A percentile compares a stretch with the other conserved stretches of the same genome.
These are phyloP conservation scores for Colletotrichum sp. DNA, from an alignment of 2,329 filamentous ascomycete species.

Conservation along the genomic window DNA sequence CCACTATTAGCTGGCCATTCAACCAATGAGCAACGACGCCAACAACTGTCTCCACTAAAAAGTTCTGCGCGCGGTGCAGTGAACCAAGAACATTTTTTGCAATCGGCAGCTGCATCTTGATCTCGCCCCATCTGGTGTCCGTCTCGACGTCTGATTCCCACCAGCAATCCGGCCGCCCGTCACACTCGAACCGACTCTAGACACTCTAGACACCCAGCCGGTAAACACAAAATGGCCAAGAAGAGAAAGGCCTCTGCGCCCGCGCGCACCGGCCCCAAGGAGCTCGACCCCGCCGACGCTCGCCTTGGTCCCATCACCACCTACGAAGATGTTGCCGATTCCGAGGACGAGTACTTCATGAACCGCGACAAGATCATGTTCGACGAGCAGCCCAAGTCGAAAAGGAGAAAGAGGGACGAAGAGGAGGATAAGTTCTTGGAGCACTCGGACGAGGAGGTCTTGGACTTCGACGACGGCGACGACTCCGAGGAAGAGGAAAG, in stretches of 20 bases:
- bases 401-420: constrained; percentile 73
- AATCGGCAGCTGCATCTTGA: not conserved
- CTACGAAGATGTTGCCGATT: constrained; percentile 88
- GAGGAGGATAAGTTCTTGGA: constrained; percentile 70
- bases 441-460: constrained; percentile 66
- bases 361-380: constrained; percentile 86
- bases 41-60: constrained; percentile 14
- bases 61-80: constrained; percentile 18
- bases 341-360: constrained; percentile 91
- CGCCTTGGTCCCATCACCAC: constrained; percentile 66
- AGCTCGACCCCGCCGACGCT: constrained; percentile 62
- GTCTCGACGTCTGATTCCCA: not conserved
- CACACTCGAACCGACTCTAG: not conserved
- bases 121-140: not conserved
- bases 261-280: constrained; percentile 55
- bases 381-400: constrained; percentile 79
- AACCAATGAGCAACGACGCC: not conserved
- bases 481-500: constrained; percentile 40
- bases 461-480: constrained; percentile 50
- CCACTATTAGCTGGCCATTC: not conserved
- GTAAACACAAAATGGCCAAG: constrained; percentile 55
- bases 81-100: constrained; percentile 18
- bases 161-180: not conserved
- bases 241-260: constrained; percentile 73
- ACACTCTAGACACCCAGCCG: not conserved